Evolutionary conservation across 495 filamentous ascomycete species (phyloP).

Genomic region (Aspergillus hancockii): DNA sequence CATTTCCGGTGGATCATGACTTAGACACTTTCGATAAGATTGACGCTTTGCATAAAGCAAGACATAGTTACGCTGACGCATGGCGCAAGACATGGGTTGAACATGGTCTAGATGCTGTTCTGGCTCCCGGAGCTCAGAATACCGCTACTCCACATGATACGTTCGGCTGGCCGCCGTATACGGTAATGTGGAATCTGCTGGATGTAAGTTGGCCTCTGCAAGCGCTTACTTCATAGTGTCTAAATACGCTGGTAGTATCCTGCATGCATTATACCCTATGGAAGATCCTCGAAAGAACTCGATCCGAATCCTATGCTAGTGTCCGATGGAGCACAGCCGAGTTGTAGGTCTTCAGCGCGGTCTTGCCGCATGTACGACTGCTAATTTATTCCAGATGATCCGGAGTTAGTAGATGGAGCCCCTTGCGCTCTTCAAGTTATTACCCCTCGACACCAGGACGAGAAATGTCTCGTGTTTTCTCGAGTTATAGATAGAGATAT

Average conservation of each 20-base stretch:
- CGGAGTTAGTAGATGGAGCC: slow-evolving; percentile 34
- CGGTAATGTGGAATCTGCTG: slow-evolving; percentile 51
- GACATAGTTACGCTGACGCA: slow-evolving; percentile 10
- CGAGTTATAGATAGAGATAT: slow-evolving; percentile 35
- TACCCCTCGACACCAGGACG: slow-evolving; percentile 43
- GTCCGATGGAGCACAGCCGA: slow-evolving; percentile 30
- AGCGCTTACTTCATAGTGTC: background rate
- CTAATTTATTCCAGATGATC: slow-evolving; percentile 27
- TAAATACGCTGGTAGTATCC: slow-evolving; percentile 30
- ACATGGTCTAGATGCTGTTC: slow-evolving; percentile 43
- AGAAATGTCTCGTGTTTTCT: slow-evolving; percentile 40
- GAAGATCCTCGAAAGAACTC: slow-evolving; percentile 32
- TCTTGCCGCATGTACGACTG: background rate
- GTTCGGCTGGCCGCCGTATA: slow-evolving; percentile 53
- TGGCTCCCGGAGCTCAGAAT: slow-evolving; percentile 49
- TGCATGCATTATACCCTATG: slow-evolving; percentile 38
- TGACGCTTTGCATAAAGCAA: slow-evolving; percentile 7
- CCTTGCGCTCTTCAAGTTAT: slow-evolving; percentile 44
- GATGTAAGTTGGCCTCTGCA: slow-evolving; percentile 41
- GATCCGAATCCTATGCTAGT: slow-evolving; percentile 33
- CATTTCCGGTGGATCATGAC: slow-evolving; percentile 14
- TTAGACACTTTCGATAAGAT: slow-evolving; percentile 22
- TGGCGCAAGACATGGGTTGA: slow-evolving; percentile 28
- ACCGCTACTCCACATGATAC: slow-evolving; percentile 53
- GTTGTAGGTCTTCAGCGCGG: slow-evolving; percentile 24